Conservation (phyloP, 495 filamentous ascomycete genomes). For the Podospora pseudoanserina region DNA sequence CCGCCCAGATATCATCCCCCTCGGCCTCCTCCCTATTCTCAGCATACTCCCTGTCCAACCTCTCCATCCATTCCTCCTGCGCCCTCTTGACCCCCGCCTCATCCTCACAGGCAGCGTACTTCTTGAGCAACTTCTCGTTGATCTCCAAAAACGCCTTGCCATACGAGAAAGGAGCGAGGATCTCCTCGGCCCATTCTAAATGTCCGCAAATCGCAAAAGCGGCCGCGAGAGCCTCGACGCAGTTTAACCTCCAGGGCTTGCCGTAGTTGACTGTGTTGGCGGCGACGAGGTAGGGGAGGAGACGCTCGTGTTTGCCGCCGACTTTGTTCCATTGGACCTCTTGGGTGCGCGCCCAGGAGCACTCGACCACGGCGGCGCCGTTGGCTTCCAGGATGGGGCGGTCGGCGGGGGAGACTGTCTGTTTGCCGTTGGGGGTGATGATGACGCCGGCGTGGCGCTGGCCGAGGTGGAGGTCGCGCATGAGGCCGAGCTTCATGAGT, state of each 20-base stretch:
- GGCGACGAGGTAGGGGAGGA: slow-evolving; percentile 93
- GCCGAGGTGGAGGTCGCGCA: slow-evolving; percentile 89
- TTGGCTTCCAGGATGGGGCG: slow-evolving; percentile 73
- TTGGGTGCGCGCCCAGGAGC: slow-evolving; percentile 87
- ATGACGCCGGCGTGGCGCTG: slow-evolving; percentile 88
- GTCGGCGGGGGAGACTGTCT: slow-evolving; percentile 76
- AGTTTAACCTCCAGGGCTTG: slow-evolving; percentile 89
- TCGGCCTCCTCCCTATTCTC: slow-evolving; percentile 68
- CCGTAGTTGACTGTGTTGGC: slow-evolving; percentile 98
- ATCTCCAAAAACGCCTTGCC: slow-evolving; percentile 84
- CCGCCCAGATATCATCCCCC: slow-evolving; percentile 71
- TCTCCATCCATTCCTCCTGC: slow-evolving; percentile 80
- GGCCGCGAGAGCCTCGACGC: slow-evolving; percentile 89
- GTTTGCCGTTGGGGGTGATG: slow-evolving; percentile 90
- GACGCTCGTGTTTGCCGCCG: slow-evolving; percentile 88
- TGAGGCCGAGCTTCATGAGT: slow-evolving; percentile 83
- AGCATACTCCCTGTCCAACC: slow-evolving; percentile 84
- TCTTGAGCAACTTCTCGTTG: slow-evolving; percentile 75
- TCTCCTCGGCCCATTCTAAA: slow-evolving; percentile 79
- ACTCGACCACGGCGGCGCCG: slow-evolving; percentile 95
- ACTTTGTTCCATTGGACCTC: slow-evolving; percentile 90
- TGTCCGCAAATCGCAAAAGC: slow-evolving; percentile 91
- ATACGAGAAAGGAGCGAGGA: slow-evolving; percentile 82
- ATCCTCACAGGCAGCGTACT: slow-evolving; percentile 75
- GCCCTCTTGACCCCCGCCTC: slow-evolving; percentile 86